These are phyloP conservation scores for Aspergillus jensenii DNA, from an alignment of 2,329 filamentous ascomycete genomes.

Conservation along the genomic window DNA sequence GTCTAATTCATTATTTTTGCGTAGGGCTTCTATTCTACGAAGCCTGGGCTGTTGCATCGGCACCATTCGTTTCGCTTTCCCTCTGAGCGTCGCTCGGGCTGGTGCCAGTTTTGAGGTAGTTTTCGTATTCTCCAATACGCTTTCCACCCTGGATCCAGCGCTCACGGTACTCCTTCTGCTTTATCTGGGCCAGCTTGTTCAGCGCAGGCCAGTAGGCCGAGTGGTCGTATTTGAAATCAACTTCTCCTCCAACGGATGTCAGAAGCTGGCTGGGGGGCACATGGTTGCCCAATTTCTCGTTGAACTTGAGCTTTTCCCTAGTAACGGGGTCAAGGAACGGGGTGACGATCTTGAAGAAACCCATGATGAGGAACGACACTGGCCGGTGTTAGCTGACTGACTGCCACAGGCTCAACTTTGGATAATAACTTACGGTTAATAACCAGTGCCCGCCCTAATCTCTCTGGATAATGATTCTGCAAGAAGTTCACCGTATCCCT, in stretches of 20 bases:
- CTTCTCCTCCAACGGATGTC: constrained; percentile 72
- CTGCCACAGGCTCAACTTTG: neutral
- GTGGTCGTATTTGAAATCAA: constrained; percentile 93
- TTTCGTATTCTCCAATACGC: constrained; percentile 80
- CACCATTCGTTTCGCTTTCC: constrained; percentile 12
- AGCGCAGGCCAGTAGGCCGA: constrained; percentile 84
- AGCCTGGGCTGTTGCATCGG: neutral
- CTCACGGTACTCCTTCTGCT: constrained; percentile 60
- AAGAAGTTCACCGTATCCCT: constrained; percentile 86
- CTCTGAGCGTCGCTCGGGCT: constrained; percentile 38
- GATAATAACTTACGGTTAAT: constrained; percentile 67
- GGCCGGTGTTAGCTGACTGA: constrained; percentile 15
- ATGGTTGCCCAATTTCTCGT: constrained; percentile 82
- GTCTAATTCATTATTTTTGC: neutral
- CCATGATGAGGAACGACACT: constrained; percentile 89
- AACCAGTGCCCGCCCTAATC: constrained; percentile 83
- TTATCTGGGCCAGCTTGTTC: constrained; percentile 66
- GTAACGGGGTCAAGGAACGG: constrained; percentile 97
- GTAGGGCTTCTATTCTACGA: neutral
- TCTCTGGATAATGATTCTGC: constrained; percentile 93
- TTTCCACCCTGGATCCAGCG: constrained; percentile 81
- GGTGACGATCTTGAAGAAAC: constrained; percentile 94
- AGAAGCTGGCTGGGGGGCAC: constrained; percentile 81
- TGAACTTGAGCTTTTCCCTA: constrained; percentile 94
- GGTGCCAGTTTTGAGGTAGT: constrained; percentile 75